These are phyloP conservation scores for Euptelea pleiosperma DNA, from an alignment of 164 flowering plant species.

Conservation along the genomic window DNA sequence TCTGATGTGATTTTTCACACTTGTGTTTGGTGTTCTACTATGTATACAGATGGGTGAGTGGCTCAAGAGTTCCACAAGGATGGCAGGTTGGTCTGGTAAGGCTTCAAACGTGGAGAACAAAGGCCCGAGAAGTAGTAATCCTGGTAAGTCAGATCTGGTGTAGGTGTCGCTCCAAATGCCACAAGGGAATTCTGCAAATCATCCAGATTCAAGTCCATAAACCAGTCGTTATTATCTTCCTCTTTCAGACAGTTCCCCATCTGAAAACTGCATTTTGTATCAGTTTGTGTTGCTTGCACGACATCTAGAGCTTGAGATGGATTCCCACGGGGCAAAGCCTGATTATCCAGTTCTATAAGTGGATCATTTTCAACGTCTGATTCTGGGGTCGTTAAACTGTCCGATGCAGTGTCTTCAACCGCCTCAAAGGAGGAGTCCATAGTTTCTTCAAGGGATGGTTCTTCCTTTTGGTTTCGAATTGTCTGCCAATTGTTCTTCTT, in stretches of 20 bases:
- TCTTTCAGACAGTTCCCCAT: constrained; percentile 5
- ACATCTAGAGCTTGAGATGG: not conserved
- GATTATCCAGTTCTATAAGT: constrained; percentile 1
- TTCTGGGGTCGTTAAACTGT: not conserved
- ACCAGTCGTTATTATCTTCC: constrained; percentile 21
- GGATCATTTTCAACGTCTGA: constrained; percentile 19
- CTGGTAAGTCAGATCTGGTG: constrained; percentile 10
- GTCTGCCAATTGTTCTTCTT: constrained; percentile 16
- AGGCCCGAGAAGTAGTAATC: constrained; percentile 14
- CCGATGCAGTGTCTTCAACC: not conserved
- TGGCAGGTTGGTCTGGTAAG: constrained; percentile 5
- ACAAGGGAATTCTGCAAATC: constrained; percentile 17
- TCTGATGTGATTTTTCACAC: no score
- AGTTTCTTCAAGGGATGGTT: constrained; percentile 2
- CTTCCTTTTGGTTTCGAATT: not conserved
- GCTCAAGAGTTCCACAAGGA: constrained; percentile 6
- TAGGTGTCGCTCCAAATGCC: constrained; percentile 11
- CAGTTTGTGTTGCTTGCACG: not conserved
- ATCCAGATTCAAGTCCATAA: constrained; percentile 17
- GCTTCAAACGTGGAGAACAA: constrained; percentile 15
- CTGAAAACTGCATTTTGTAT: not conserved
- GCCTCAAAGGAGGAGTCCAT: constrained; percentile 1
- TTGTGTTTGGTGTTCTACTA: not conserved
- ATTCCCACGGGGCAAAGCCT: not conserved
- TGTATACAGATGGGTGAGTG: not conserved